Evolutionary conservation across 1,139 yeast genomes (phyloP), one percentile per base, ranked within the genome.

Genomic region (Kurtzmaniella quercitrusa): DNA sequence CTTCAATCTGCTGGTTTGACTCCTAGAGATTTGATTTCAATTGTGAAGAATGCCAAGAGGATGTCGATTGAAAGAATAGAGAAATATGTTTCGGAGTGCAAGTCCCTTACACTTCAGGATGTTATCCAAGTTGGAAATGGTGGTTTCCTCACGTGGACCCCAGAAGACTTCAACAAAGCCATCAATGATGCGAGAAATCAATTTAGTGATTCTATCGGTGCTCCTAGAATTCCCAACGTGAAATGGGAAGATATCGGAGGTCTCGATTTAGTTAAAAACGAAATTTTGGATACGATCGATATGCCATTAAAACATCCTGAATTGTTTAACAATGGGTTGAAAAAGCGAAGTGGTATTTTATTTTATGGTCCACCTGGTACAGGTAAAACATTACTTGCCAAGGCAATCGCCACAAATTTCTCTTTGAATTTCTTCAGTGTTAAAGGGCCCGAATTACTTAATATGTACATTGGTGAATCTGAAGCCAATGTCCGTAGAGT

Each of bases 281-380:
- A 91, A 57, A 91, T 93, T 50, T 68, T 91, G 60, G 98, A 93
- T 59, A 91, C 98, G 0, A 91, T 93, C 48, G 98, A 93, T 54
- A 80, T 89, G 88, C 98, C 98, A 2, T 70, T 93, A 55, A 88
- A 88, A 56, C 91, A 87, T 60, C 98, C 98, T 0, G 95, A 89
- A 52, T 68, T 91, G 43, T 91, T 91, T 63, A 78, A 81, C 43
- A 82, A 83, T 44, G 98, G 98, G 1, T 78, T 93, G 57, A 91
- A 93, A 61, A 91, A 93, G 60, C 75, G 98, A 61, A 85, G 95
- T 58, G 98, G 98, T 45, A 87, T 93, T 34, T 66, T 93, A 50
- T 89, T 93, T 59, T 93, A 93, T 63, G 98, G 98, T 0, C 98
- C 98, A 0, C 98, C 98, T 0, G 98, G 98, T 21, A 93, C 98